Base-by-base conservation (phyloP, 345 rosid species). In the Boechera divaricarpa region DNA sequence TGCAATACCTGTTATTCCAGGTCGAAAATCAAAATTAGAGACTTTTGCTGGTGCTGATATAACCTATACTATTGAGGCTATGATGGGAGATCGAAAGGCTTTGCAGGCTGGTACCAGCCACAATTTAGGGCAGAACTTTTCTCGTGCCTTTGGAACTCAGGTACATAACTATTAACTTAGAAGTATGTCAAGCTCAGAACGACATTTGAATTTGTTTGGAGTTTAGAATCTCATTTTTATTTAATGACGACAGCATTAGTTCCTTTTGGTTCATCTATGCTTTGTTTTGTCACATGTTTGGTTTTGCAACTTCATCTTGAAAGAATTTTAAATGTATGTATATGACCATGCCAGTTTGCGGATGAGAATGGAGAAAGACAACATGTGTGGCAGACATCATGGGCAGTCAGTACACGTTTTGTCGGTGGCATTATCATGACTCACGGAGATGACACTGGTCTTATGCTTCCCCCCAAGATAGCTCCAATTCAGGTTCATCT, bases 71-170 rank as follows among this genome's bases (percentile, higher is more conserved):
- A 92, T 95, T 81, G 99, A 95, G 85, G 99, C 96, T 83, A 92
- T 95, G 99, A 95, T 95, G 98, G 99, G 98, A 74, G 99, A 95
- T 82, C 83, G 85, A 48, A 95, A 90, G 79, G 99, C 98, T 49
- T 82, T 90, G 81, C 98, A 90, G 70, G 94, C 99, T 77, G 99
- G 97, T 63, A 95, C 96, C 18, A 89, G 98, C 82, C 98, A 95
- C 84, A 90, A 89, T 81, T 88, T 92, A 72, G 97, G 97, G 63
- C 98, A 92, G 61, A 94, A 92, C 83, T 94, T 94, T 78, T 92
- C 97, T 69, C 87, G 84, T 78, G 94, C 98, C 45, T 94, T 94
- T 79, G 92, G 85, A 79, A 92, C 97, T 35, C 95, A 85, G 94
- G 97, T 89, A 77, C 49, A 29, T 1, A 56, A 31, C 54, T 38